Percentiles rank a stretch among this genome's conserved stretches.
Conservation (phyloP, 2,329 filamentous ascomycete species). For the Alternaria burnsii region DNA sequence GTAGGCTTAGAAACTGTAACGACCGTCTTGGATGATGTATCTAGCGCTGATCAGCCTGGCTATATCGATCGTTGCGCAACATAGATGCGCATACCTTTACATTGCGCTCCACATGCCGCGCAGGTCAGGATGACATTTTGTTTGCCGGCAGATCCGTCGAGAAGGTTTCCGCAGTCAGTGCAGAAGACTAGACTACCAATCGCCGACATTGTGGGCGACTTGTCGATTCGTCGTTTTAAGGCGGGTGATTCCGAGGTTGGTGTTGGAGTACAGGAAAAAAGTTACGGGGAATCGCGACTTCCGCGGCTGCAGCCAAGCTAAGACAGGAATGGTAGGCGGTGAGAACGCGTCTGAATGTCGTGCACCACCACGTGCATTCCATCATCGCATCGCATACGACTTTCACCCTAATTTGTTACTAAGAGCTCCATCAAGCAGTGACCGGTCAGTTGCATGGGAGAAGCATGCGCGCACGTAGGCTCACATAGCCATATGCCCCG, state of each 20-base stretch:
- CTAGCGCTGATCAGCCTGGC: constrained; percentile 7
- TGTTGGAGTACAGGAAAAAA: constrained; percentile 27
- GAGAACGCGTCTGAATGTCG: constrained; percentile 30
- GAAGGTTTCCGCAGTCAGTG: constrained; percentile 87
- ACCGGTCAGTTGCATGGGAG: not conserved
- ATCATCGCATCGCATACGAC: constrained; percentile 9
- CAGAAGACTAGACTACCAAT: constrained; percentile 94
- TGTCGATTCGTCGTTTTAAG: constrained; percentile 9
- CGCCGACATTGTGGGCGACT: constrained; percentile 72
- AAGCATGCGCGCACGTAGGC: constrained; percentile 24
- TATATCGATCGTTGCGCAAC: not conserved
- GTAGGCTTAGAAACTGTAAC: constrained; percentile 85
- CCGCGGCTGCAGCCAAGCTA: constrained; percentile 26
- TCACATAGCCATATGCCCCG: constrained; percentile 18
- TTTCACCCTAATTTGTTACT: not conserved
- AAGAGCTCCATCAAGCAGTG: not conserved
- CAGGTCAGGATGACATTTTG: constrained; percentile 80
- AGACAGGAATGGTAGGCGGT: constrained; percentile 35
- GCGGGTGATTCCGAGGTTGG: not conserved
- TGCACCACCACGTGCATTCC: constrained; percentile 15
- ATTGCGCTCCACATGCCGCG: constrained; percentile 81
- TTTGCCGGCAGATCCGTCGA: constrained; percentile 81
- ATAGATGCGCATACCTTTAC: constrained; percentile 8
- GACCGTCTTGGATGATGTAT: constrained; percentile 70
- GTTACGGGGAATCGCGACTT: constrained; percentile 26